These are phyloP conservation scores for Mrakia blollopis DNA, from an alignment of 768 basidiomycete species.

Conservation along the genomic window DNA sequence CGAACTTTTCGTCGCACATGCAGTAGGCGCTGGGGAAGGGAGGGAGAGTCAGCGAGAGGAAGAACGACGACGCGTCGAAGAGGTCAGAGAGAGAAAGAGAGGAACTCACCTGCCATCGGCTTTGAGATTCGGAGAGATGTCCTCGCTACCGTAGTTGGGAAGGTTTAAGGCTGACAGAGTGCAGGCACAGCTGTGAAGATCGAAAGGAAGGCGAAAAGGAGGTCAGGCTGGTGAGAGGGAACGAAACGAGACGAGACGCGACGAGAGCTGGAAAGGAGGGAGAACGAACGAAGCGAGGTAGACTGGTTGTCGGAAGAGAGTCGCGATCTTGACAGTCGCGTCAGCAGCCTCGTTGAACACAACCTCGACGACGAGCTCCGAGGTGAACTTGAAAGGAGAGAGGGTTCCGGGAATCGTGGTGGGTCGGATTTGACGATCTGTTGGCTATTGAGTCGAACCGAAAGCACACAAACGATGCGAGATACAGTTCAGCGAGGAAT, in stretches of 20 bases:
- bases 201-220: background rate
- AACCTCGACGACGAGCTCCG: conserved; percentile 24
- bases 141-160: background rate
- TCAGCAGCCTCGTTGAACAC: conserved; percentile 5
- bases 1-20: conserved; percentile 12
- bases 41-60: background rate
- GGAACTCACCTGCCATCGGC: background rate
- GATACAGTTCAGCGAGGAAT: background rate
- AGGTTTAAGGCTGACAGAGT: background rate
- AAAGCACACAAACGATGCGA: background rate
- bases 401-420: conserved; percentile 18
- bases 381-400: conserved; percentile 6
- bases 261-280: background rate
- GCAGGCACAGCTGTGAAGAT: background rate
- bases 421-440: conserved; percentile 11
- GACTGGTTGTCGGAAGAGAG: background rate
- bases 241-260: background rate
- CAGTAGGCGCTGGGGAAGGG: background rate
- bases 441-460: background rate
- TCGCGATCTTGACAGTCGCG: conserved; percentile 2
- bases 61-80: background rate
- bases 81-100: background rate
- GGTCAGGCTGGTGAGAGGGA: too few species aligned
- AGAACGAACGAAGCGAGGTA: background rate
- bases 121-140: background rate